These are phyloP conservation scores for Quercus bicolor DNA, from an alignment of 306 rosid species.

Conservation along the genomic window DNA sequence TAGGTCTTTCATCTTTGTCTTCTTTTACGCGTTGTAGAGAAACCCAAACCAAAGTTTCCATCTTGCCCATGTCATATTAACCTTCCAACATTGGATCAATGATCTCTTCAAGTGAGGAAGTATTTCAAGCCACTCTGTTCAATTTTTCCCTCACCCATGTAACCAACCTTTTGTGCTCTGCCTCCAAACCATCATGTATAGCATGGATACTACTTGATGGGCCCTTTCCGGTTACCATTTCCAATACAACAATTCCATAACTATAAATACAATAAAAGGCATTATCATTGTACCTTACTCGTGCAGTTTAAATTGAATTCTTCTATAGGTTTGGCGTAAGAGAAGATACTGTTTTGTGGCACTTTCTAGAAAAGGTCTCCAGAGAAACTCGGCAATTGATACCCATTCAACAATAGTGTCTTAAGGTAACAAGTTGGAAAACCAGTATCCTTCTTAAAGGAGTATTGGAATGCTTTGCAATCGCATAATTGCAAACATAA, in stretches of 20 bases:
- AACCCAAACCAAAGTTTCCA: constrained; percentile 15
- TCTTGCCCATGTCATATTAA: not conserved
- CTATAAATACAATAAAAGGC: not conserved
- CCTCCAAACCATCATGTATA: no score
- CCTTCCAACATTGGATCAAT: constrained; percentile 12
- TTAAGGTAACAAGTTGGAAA: constrained; percentile 18
- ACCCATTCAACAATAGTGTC: constrained; percentile 24
- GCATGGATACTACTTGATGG: no score
- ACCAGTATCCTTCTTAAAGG: not conserved
- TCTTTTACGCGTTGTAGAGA: constrained; percentile 19
- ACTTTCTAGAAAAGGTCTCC: constrained; percentile 25
- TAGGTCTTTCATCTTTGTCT: not conserved
- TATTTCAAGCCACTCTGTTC: not conserved
- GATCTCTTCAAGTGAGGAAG: constrained; percentile 5
- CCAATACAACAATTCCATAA: no score
- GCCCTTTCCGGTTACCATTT: no score
- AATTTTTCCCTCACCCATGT: no score
- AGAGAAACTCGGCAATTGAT: not conserved
- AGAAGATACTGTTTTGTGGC: not conserved
- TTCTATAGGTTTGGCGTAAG: not conserved
- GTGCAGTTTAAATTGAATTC: constrained; percentile 7
- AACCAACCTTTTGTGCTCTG: no score
- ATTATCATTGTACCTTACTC: not conserved
- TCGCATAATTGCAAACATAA: constrained; percentile 15
- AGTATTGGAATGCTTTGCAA: constrained; percentile 26